phyloP scores from a whole-genome alignment of 116 monocot species.

The Iris pallida region DNA sequence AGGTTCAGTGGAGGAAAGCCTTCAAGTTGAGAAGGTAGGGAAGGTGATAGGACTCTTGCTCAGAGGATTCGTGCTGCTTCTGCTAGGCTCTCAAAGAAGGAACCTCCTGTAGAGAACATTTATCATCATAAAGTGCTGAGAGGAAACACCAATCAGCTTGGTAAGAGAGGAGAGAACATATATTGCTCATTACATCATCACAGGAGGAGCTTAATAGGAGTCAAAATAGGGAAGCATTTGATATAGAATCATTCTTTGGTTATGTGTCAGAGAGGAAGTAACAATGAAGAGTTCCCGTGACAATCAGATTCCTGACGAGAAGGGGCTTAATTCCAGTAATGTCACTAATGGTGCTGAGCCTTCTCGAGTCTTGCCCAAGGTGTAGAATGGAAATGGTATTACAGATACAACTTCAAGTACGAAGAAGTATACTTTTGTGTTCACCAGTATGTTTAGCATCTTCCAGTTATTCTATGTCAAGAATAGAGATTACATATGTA shows the following conservation, averaged over 20 bases:
- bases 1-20: neutral
- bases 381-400: conserved; percentile 72
- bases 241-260: neutral
- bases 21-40: conserved; percentile 1
- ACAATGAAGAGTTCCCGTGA: no score
- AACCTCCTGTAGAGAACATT: conserved; percentile 14
- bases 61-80: conserved; percentile 2
- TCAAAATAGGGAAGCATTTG: conserved; percentile 1
- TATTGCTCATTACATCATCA: neutral
- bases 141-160: neutral
- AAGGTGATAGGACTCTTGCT: neutral
- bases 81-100: neutral
- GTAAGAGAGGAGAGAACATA: conserved; percentile 2
- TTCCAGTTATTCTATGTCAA: no score
- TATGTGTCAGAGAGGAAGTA: neutral
- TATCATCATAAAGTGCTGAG: conserved; percentile 5
- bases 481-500: no score
- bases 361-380: conserved; percentile 23
- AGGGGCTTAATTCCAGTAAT: conserved; percentile 9
- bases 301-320: no score
- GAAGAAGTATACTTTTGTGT: conserved; percentile 55
- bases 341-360: conserved; percentile 40
- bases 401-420: conserved; percentile 86
- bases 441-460: no score
- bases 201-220: neutral